Evolutionary conservation across 2,329 filamentous ascomycete genomes (phyloP), one percentile per base, ranked within the genome.

Genomic region (Kalaharituber pfeilii): DNA sequence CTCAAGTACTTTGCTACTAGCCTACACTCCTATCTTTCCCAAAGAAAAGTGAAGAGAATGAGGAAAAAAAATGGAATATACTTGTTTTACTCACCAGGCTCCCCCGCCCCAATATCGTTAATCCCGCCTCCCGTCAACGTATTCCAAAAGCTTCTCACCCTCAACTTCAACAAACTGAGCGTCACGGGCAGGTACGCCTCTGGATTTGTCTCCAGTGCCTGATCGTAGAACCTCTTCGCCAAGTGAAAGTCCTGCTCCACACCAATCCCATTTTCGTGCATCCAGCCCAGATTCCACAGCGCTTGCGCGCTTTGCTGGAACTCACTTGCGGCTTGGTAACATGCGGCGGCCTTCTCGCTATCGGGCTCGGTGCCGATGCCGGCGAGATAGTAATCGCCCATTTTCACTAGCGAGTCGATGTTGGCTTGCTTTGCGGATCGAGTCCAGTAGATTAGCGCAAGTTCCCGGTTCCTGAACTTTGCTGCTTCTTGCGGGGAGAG

Each of bases 221-320:
- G 77, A 64, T 98, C 91, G 66, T 98, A 98, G 69, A 88, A 94
- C 53, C 91, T 76, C 70, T 98, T 98, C 1, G 93, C 91, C 54
- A 98, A 79, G 65, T 98, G 91, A 67, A 93, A 98, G 66, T 98
- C 91, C 66, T 98, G 91, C 53, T 84, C 82, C 20, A 96, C 77
- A 1, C 88, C 86, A 50, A 96, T 75, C 6, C 91, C 91, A 65
- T 96, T 95, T 69, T 98, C 91, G 65, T 98, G 87, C 89, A 98
- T 96, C 91, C 91, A 98, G 4, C 91, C 93, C 13, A 98, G 73
- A 64, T 98, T 96, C 78, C 87, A 98, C 55, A 95, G 79, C 13
- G 93, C 91, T 69, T 98, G 93, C 2, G 89, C 91, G 62, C 86
- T 94, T 65, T 87, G 83, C 62, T 89, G 81, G 56, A 84, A 87